Percentiles rank a stretch among this genome's conserved stretches.
These are phyloP conservation scores for Crithidia mellificae DNA, from an alignment of 208 protist species.

Conservation along the genomic window DNA sequence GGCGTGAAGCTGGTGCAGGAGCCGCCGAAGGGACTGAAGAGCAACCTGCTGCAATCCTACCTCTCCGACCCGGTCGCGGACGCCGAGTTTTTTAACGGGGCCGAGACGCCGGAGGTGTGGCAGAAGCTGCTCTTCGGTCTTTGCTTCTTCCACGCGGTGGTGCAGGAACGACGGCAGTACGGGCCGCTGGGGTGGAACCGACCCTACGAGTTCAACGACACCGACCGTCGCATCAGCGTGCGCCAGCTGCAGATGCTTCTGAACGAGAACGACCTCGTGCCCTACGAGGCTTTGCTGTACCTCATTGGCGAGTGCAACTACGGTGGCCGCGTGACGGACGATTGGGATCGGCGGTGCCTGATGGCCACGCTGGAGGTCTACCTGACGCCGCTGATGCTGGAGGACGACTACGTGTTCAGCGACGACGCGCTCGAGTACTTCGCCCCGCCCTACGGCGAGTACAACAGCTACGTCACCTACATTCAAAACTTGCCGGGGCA, in stretches of 20 bases:
- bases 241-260: conserved; percentile 96
- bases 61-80: conserved; percentile 88
- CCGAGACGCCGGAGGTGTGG: conserved; percentile 84
- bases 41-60: conserved; percentile 96
- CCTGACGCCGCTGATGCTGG: conserved; percentile 84
- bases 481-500: conserved; percentile 78
- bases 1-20: conserved; percentile 98
- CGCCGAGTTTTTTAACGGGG: conserved; percentile 80
- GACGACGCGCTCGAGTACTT: conserved; percentile 85
- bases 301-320: conserved; percentile 94
- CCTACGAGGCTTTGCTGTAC: conserved; percentile 95
- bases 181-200: conserved; percentile 97
- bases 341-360: conserved; percentile 92
- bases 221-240: conserved; percentile 94
- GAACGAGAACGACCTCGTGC: conserved; percentile 88
- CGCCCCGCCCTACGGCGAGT: conserved; percentile 79
- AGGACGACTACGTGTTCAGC: conserved; percentile 92
- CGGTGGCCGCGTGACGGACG: conserved; percentile 93
- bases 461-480: conserved; percentile 85
- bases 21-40: conserved; percentile 96
- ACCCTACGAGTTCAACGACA: conserved; percentile 98
- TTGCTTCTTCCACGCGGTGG: conserved; percentile 96
- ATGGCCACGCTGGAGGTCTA: conserved; percentile 90
- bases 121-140: conserved; percentile 94
- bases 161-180: conserved; percentile 96